Evolutionary conservation across 371 early-diverging fungal genomes (phyloP), one percentile per base, ranked within the genome.

Genomic region (Chytridium lagenaria): DNA sequence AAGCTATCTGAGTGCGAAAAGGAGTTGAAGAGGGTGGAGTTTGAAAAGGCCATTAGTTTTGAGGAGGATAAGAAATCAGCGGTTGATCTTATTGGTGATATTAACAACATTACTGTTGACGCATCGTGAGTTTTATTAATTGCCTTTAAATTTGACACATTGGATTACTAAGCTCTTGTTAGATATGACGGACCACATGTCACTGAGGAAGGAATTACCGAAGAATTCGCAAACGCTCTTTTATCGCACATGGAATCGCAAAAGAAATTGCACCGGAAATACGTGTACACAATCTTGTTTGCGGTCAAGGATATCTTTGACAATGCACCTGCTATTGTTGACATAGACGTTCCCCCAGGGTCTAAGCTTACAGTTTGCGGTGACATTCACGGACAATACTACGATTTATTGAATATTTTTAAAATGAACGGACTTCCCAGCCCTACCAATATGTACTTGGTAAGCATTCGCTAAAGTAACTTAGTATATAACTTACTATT

Each of bases 351-450:
- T 7, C 94, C 96, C 16, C 81, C 81, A 16, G 90, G 87, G 71
- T 83, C 86, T 63, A 89, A 86, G 69, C 55, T 98, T 38, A 97
- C 95, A 0, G 93, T 99, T 5, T 98, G 99, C 83, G 99, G 99
- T 66, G 99, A 99, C 81, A 96, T 97, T 30, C 99, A 99, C 78
- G 99, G 99, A 5, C 99, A 99, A 89, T 99, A 90, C 83, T 99
- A 98, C 79, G 99, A 99, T 71, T 89, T 98, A 74, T 84, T 95
- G 64, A 91, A 98, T 78, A 96, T 98, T 44, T 96, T 98, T 78
- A 87, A 94, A 55, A 84, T 88, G 71, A 95, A 96, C 81, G 98
- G 98, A 2, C 86, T 89, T 68, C 98, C 98, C 0, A 90, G 92
- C 0, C 85, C 87, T 31, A 90, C 87, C 1, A 93, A 95, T 76